Percentiles rank a stretch among this genome's conserved stretches.
Conservation (phyloP, 2,329 filamentous ascomycete species). For the Fusarium sp. region DNA sequence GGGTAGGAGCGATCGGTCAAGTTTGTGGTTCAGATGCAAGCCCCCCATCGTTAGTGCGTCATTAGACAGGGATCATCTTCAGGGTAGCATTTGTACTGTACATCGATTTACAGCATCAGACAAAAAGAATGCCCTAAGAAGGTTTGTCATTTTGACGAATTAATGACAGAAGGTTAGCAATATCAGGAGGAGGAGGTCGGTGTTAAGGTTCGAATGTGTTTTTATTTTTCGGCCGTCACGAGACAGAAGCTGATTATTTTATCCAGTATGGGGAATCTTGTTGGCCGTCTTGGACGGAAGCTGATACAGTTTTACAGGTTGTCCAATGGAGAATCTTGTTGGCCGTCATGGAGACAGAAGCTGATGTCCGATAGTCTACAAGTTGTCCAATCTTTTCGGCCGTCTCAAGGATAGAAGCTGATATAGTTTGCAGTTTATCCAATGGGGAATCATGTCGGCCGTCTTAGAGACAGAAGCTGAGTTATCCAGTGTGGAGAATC, state of each 20-base stretch:
- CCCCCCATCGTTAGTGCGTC: neutral
- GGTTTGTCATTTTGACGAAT: neutral
- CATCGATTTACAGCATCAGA: fast-evolving
- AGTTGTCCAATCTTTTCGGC: too few relatives aligned
- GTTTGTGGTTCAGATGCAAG: too few relatives aligned
- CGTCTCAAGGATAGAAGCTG: too few relatives aligned
- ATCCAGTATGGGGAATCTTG: too few relatives aligned
- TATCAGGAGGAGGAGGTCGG: neutral
- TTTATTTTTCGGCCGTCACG: neutral
- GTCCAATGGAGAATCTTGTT: neutral
- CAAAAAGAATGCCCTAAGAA: neutral
- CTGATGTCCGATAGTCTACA: too few relatives aligned
- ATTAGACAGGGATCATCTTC: neutral
- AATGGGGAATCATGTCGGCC: neutral
- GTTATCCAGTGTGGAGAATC: too few relatives aligned
- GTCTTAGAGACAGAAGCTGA: neutral
- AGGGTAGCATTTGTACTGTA: neutral
- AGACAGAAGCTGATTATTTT: neutral
- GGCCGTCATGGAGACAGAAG: too few relatives aligned
- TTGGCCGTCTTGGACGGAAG: neutral
- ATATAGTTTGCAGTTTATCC: neutral
- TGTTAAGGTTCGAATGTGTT: neutral
- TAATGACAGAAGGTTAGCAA: neutral
- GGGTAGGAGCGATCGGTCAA: neutral
- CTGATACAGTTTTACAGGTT: neutral